A percentile compares a stretch with the other conserved stretches of the same genome.
These are phyloP conservation scores for Cephalotrichum gorgonifer DNA, from an alignment of 2,329 filamentous ascomycete genomes.

Conservation along the genomic window DNA sequence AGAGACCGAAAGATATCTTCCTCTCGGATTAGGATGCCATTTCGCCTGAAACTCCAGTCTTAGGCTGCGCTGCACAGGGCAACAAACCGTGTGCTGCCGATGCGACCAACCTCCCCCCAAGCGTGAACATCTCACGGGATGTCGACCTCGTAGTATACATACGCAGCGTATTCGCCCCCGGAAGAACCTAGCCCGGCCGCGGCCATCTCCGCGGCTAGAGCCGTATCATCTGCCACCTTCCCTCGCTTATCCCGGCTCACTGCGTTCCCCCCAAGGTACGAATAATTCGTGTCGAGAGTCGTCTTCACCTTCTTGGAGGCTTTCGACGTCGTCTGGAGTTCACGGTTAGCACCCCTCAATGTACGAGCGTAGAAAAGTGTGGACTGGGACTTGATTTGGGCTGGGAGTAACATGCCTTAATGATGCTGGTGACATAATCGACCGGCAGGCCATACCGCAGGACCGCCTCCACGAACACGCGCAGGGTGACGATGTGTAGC, in stretches of 20 bases:
- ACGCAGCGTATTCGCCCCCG: slow-evolving; percentile 81
- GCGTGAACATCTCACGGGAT: slow-evolving; percentile 36
- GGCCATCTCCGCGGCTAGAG: slow-evolving; percentile 72
- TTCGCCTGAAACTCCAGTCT: neutral
- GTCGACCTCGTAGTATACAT: slow-evolving; percentile 94
- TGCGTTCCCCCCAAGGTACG: slow-evolving; percentile 88
- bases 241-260: slow-evolving; percentile 92
- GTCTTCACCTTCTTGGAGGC: slow-evolving; percentile 65
- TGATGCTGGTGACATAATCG: slow-evolving; percentile 74
- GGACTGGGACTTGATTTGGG: neutral
- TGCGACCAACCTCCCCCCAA: neutral
- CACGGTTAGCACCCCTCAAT: neutral
- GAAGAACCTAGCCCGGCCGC: slow-evolving; percentile 60
- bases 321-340: slow-evolving; percentile 66
- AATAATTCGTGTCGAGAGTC: slow-evolving; percentile 75
- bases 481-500: slow-evolving; percentile 81
- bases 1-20: neutral
- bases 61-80: neutral
- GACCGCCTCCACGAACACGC: slow-evolving; percentile 98
- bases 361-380: neutral
- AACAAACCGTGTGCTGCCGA: neutral
- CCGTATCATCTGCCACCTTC: slow-evolving; percentile 74
- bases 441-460: slow-evolving; percentile 86
- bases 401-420: slow-evolving; percentile 57
- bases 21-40: neutral